phyloP scores from a whole-genome alignment of 2,329 filamentous ascomycete species.

The Penicillium sp. region DNA sequence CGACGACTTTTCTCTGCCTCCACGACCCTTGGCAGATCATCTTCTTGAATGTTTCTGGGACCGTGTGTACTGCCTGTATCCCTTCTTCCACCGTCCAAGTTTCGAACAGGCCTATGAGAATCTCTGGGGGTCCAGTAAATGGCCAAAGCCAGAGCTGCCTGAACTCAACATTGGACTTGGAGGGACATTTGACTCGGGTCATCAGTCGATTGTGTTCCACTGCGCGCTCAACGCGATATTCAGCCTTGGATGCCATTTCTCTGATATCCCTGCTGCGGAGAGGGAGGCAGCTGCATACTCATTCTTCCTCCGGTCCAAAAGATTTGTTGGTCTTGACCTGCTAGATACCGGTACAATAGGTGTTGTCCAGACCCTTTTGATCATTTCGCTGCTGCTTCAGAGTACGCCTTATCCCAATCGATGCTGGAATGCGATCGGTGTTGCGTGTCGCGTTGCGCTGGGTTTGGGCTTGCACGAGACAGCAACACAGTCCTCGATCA shows the following conservation, averaged over 20 bases:
- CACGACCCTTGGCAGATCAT: conserved; percentile 46
- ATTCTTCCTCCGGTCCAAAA: conserved; percentile 41
- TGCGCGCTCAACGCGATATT: conserved; percentile 49
- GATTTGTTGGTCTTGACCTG: conserved; percentile 41
- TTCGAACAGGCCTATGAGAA: conserved; percentile 46
- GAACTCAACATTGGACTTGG: conserved; percentile 40
- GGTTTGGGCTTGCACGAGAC: conserved; percentile 46
- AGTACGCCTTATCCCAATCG: conserved; percentile 45
- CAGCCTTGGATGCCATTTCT: conserved; percentile 46
- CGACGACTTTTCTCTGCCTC: conserved; percentile 43
- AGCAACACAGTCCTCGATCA: conserved; percentile 14
- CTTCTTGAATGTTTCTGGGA: conserved; percentile 45
- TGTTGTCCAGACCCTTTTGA: conserved; percentile 46
- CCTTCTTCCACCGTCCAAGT: conserved; percentile 47
- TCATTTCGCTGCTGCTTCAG: conserved; percentile 45
- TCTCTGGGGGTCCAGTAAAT: conserved; percentile 38
- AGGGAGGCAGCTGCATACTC: conserved; percentile 31
- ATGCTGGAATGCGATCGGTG: conserved; percentile 49
- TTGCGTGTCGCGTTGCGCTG: conserved; percentile 47
- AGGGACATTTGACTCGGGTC: conserved; percentile 32
- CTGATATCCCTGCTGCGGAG: conserved; percentile 34
- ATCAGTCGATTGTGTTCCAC: conserved; percentile 45
- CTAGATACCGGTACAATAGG: conserved; percentile 43
- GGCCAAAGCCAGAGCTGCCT: conserved; percentile 19
- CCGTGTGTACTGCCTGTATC: conserved; percentile 47